These are phyloP conservation scores for Rhizopus delemar DNA, from an alignment of 371 early-diverging fungal species.

Conservation along the genomic window DNA sequence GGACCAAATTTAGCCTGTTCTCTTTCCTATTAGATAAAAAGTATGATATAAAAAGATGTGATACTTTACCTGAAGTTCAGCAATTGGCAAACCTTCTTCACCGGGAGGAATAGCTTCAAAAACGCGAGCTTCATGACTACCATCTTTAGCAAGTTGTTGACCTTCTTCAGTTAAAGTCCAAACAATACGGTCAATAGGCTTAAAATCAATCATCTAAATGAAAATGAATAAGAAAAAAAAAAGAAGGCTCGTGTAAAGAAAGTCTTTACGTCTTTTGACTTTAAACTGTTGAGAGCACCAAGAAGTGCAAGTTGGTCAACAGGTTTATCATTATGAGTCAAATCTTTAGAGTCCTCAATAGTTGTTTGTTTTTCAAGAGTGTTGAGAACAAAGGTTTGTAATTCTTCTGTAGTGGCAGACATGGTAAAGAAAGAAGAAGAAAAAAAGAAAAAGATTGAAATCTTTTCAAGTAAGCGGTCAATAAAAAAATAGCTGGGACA, in stretches of 20 bases:
- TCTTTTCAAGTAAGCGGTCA: neutral
- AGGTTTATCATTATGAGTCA: constrained; percentile 56
- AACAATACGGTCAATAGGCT: constrained; percentile 76
- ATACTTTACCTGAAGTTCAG: constrained; percentile 70
- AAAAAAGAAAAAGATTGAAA: neutral
- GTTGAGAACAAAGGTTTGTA: constrained; percentile 70
- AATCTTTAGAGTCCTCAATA: constrained; percentile 66
- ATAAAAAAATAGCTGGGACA: neutral
- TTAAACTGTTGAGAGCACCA: constrained; percentile 85
- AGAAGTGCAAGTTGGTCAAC: constrained; percentile 74
- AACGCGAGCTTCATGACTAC: constrained; percentile 93
- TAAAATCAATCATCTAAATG: constrained; percentile 81
- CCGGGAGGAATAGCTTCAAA: constrained; percentile 88
- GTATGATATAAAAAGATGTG: too few species aligned
- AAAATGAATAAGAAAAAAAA: constrained; percentile 4
- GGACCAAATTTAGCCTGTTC: constrained; percentile 62
- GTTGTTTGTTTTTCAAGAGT: constrained; percentile 64
- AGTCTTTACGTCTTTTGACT: constrained; percentile 77
- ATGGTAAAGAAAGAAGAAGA: neutral
- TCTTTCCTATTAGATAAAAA: neutral
- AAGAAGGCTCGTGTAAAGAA: neutral
- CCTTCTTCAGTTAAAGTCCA: constrained; percentile 90
- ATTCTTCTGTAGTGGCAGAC: constrained; percentile 49
- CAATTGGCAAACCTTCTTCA: constrained; percentile 77
- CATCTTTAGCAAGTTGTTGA: constrained; percentile 76